Evolutionary conservation across 768 basidiomycete genomes (phyloP).

Genomic region (Lactifluus piperatus): DNA sequence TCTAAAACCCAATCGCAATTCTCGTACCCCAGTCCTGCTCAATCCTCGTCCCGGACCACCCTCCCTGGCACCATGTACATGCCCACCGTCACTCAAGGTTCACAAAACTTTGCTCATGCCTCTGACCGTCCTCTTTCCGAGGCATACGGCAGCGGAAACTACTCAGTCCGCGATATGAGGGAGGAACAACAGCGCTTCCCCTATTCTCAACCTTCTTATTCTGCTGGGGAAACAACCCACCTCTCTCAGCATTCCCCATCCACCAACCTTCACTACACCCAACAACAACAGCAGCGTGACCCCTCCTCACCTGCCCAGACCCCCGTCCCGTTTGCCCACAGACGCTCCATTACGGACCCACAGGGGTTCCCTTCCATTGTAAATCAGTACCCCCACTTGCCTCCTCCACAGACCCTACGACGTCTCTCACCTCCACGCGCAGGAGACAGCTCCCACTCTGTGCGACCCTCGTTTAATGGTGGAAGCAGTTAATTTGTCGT

Average conservation of each 20-base stretch:
- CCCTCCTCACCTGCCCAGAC: constrained; percentile 27
- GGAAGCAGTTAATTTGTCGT: constrained; percentile 6
- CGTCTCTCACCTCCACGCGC: constrained; percentile 19
- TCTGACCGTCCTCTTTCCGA: constrained; percentile 42
- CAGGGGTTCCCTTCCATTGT: constrained; percentile 38
- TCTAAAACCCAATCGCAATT: constrained; percentile 7
- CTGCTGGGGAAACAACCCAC: constrained; percentile 20
- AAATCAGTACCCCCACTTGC: constrained; percentile 41
- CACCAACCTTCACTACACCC: constrained; percentile 28
- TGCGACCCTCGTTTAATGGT: constrained; percentile 15
- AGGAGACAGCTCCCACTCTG: constrained; percentile 12
- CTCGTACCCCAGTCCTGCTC: constrained; percentile 18
- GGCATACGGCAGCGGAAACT: constrained; percentile 36
- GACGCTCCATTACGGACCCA: constrained; percentile 50
- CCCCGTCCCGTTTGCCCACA: constrained; percentile 42
- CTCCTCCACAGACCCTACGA: constrained; percentile 35
- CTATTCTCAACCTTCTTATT: constrained; percentile 43
- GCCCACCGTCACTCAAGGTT: constrained; percentile 18
- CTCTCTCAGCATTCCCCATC: constrained; percentile 26
- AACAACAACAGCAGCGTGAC: constrained; percentile 24
- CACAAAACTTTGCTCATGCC: constrained; percentile 38
- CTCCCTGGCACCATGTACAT: constrained; percentile 36
- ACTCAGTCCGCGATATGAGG: constrained; percentile 38
- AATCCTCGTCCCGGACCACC: constrained; percentile 34
- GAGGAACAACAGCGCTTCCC: constrained; percentile 45